Percentiles rank a stretch among this genome's conserved stretches.
Conservation (phyloP, 345 rosid species). For the Atalantia buxifolia region DNA sequence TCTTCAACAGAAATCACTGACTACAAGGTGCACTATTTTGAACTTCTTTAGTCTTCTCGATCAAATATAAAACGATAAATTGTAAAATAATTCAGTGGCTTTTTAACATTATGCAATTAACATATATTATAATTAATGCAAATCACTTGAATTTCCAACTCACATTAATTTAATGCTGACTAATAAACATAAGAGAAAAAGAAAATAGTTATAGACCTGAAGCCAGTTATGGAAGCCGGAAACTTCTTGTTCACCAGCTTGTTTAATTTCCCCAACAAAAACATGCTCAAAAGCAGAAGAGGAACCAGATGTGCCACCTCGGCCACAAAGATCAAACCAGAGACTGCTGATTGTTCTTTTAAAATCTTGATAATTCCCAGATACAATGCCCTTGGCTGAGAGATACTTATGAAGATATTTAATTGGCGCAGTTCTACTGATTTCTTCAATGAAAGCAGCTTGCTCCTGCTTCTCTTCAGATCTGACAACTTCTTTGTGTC, state of each 20-base stretch:
- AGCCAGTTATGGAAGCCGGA: conserved; percentile 96
- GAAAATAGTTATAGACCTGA: conserved; percentile 46
- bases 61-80: not conserved
- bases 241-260: conserved; percentile 66
- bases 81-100: not conserved
- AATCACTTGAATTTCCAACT: not conserved
- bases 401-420: conserved; percentile 83
- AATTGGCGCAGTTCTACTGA: conserved; percentile 81
- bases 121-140: not conserved
- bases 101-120: not conserved
- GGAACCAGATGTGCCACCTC: conserved; percentile 76
- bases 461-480: conserved; percentile 89
- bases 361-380: conserved; percentile 67
- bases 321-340: conserved; percentile 84
- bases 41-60: not conserved
- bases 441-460: conserved; percentile 86
- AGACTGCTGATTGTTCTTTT: conserved; percentile 64
- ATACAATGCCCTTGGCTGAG: conserved; percentile 46
- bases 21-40: not conserved
- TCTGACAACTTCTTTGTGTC: conserved; percentile 75
- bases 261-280: conserved; percentile 93
- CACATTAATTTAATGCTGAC: not conserved
- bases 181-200: not conserved
- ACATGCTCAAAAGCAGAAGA: conserved; percentile 99
- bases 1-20: not conserved